Evolutionary conservation across 345 rosid genomes (phyloP), one percentile per base, ranked within the genome.

Genomic region (Citrus cavaleriei): DNA sequence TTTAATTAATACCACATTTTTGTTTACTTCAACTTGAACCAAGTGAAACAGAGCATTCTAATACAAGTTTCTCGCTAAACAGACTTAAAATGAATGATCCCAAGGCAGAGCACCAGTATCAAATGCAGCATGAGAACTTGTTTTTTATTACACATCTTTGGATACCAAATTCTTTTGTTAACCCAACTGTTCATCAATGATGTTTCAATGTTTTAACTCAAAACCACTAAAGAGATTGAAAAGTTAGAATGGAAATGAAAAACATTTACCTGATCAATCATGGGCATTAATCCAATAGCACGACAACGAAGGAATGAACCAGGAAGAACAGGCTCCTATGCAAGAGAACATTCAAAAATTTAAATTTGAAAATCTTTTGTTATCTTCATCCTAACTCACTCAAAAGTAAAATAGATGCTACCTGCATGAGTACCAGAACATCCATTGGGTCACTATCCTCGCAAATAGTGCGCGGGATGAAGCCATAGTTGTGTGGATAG

Each of bases 381-480:
- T 69, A 24, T n/a, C 57, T 72, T 73, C 54, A 12, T 65, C 66
- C 22, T 18, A 51, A 22, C 2, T 55, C 51, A 55, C 22, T 66
- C 51, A 78, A 30, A 49, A 78, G 75, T 74, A 61, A 67, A 28
- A 74, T 70, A 57, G 76, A n/a, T 21, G 58, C 19, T 82, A 93
- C 99, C 98, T 96, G 99, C 99, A 96, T 96, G 81, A 96, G 90
- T 77, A 96, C 77, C 81, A 96, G 89, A 70, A 96, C 99, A 84
- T 96, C 98, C 85, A 96, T 93, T 25, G 99, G 99, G 82, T 96
- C 99, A 80, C 95, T 92, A 81, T 96, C 99, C 83, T 96, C 99
- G 78, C 99, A 96, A 57, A 96, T 75, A 69, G 99, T 96, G 69
- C 99, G 88, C 0, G 99, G 99, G 46, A 96, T 96, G 84, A 96